Conservation (phyloP, 2,329 filamentous ascomycete species). For the Sphaerostilbella broomeana region DNA sequence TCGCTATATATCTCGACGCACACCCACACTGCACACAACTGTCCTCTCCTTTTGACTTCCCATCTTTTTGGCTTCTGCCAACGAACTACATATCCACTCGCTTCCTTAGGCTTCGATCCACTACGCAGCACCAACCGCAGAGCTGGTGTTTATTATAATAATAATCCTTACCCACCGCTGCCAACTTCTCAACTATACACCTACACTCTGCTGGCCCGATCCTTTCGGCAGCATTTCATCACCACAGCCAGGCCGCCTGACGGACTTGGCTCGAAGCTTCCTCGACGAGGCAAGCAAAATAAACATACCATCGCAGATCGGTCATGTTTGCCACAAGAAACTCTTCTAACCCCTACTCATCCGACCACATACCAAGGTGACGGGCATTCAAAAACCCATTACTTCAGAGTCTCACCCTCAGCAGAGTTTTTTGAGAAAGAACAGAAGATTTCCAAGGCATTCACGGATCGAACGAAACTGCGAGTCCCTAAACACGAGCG, state of each 20-base stretch:
- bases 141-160: too few relatives aligned
- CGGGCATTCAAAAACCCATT: too few relatives aligned
- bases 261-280: conserved; percentile 26
- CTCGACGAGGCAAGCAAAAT: conserved; percentile 8
- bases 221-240: conserved; percentile 22
- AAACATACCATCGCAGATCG: conserved; percentile 19
- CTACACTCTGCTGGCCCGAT: conserved; percentile 22
- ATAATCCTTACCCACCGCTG: conserved; percentile 30
- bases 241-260: conserved; percentile 21
- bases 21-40: conserved; percentile 20
- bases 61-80: conserved; percentile 34
- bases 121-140: conserved; percentile 22
- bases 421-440: not conserved
- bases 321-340: conserved; percentile 52
- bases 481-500: not conserved
- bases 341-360: conserved; percentile 48
- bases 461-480: too few relatives aligned
- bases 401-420: not conserved
- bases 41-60: conserved; percentile 19
- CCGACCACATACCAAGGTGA: conserved; percentile 59
- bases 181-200: too few relatives aligned
- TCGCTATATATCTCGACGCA: conserved; percentile 30
- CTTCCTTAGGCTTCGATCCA: not conserved
- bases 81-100: conserved; percentile 21
- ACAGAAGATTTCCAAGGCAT: not conserved